Evolutionary conservation across 805 yeast species (phyloP).

Genomic region (Candida qinlingensis): DNA sequence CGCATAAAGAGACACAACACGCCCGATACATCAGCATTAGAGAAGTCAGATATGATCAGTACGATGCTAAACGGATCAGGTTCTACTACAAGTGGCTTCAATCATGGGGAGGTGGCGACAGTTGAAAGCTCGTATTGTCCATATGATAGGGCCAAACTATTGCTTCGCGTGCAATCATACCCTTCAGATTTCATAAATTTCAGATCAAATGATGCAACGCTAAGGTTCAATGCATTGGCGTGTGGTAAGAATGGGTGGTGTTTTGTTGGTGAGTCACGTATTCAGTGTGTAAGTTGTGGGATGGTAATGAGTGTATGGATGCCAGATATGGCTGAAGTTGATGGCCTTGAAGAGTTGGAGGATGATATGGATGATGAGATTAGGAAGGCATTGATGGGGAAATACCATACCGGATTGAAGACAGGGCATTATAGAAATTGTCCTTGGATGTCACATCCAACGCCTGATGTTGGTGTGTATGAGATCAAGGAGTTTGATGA

Average conservation of each 20-base stretch:
- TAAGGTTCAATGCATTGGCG: not conserved
- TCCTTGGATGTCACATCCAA: constrained; percentile 1
- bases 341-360: not conserved
- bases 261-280: not conserved
- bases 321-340: not conserved
- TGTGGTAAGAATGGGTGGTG: not conserved
- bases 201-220: not conserved
- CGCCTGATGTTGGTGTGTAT: not conserved
- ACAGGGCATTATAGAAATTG: constrained; percentile 3
- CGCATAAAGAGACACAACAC: not conserved
- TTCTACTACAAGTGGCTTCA: not conserved
- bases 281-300: not conserved
- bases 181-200: not conserved
- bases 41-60: too few species aligned
- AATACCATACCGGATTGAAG: not conserved
- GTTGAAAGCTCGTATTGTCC: not conserved
- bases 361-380: not conserved
- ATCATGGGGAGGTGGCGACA: not conserved
- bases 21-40: too few species aligned
- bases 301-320: not conserved
- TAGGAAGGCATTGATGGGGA: not conserved
- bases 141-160: not conserved
- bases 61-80: too few species aligned
- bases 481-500: not conserved
- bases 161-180: not conserved